Percentiles rank a stretch among this genome's conserved stretches.
These are phyloP conservation scores for Phaeosphaeria sp. DNA, from an alignment of 2,329 filamentous ascomycete species.

Conservation along the genomic window DNA sequence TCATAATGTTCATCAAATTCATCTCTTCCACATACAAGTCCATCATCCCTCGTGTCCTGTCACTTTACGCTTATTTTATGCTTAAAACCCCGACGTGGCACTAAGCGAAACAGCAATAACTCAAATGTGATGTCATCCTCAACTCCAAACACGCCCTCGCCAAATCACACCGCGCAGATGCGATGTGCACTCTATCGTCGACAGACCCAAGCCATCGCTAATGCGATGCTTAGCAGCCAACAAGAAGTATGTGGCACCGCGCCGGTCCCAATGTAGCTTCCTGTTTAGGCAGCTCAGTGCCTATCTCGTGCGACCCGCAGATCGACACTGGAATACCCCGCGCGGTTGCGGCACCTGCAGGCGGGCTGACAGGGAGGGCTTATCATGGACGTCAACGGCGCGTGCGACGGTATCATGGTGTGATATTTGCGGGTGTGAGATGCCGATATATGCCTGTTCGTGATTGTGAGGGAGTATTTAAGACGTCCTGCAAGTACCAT, in stretches of 20 bases:
- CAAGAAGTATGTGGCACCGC: not conserved
- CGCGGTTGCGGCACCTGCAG: conserved; percentile 13
- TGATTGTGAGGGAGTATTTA: not conserved
- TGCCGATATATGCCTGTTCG: not conserved
- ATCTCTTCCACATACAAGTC: not conserved
- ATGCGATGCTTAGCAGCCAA: not conserved
- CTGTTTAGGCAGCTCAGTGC: conserved; percentile 20
- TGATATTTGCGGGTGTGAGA: not conserved
- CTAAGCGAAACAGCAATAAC: conserved; percentile 9
- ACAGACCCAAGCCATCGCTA: not conserved
- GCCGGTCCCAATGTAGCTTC: conserved; percentile 20
- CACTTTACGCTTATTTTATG: conserved; percentile 11
- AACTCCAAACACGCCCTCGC: not conserved
- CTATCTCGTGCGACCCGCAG: conserved; percentile 19
- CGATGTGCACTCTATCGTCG: not conserved
- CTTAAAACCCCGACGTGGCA: conserved; percentile 14
- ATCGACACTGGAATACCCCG: conserved; percentile 18
- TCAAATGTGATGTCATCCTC: conserved; percentile 8
- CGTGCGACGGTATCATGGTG: not conserved
- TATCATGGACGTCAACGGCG: conserved; percentile 26
- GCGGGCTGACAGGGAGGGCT: conserved; percentile 18
- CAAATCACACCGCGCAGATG: not conserved
- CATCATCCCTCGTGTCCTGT: not conserved
- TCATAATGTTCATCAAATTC: not conserved
- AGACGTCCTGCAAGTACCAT: too few species aligned